Evolutionary conservation across 2,329 filamentous ascomycete genomes (phyloP).

Genomic region (Cytospora piceicola): DNA sequence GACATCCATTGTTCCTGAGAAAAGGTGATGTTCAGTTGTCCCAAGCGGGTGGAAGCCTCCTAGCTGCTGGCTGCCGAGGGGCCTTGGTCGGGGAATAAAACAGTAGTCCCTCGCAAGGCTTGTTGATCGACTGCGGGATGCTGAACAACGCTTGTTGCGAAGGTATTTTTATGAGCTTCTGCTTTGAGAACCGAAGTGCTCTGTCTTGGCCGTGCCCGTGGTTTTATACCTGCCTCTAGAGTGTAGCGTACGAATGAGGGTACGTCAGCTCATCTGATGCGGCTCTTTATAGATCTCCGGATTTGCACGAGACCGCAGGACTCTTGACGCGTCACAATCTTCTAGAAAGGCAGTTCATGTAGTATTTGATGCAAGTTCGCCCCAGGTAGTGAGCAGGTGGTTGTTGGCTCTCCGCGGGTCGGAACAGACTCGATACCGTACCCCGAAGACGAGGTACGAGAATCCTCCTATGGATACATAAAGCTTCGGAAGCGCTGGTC

Average conservation of each 20-base stretch:
- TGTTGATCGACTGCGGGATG: not conserved
- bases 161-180: conserved; percentile 19
- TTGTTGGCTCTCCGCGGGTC: not conserved
- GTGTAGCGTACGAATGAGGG: conserved; percentile 20
- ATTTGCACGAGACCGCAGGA: not conserved
- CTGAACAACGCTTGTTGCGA: conserved; percentile 4
- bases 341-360: not conserved
- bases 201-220: not conserved
- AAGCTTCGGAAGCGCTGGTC: not conserved
- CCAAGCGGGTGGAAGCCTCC: not conserved
- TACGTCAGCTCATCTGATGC: conserved; percentile 11
- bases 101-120: not conserved
- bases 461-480: not conserved
- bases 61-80: not conserved
- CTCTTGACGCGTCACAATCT: not conserved
- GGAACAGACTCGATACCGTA: not conserved
- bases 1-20: not conserved
- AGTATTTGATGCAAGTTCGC: not conserved
- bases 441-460: not conserved
- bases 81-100: not conserved
- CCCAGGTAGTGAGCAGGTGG: not conserved
- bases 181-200: conserved; percentile 11
- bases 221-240: conserved; percentile 23
- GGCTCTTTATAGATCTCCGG: not conserved
- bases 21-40: not conserved